Evolutionary conservation across 805 yeast species (phyloP), one percentile per base, ranked within the genome.

Genomic region (Hanseniaspora clermontiae): DNA sequence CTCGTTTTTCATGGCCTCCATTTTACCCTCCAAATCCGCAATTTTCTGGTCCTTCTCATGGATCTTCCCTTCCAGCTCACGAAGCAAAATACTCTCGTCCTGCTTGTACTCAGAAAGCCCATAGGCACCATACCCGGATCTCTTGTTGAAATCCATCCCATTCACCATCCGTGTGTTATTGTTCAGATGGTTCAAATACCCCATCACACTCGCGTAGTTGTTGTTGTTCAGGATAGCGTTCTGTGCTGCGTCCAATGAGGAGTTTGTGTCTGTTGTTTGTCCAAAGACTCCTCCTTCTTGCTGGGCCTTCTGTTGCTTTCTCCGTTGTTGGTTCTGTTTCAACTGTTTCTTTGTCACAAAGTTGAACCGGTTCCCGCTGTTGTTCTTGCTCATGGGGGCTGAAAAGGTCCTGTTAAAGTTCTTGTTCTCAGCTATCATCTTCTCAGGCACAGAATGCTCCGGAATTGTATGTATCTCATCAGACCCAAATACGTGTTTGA

Each of bases 201-300:
- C 46, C 50, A 51, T 51, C 19, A 51, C 55, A 37, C 55, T 51
- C 3, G 17, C 46, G 20, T 51, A 45, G 27, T 51, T 51, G 39
- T 47, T 51, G 50, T 51, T 51, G 39, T 51, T 51, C 14, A 51
- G 20, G 3, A 51, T 51, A 17, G 48, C 47, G 29, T 51, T 51
- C 43, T 17, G 24, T 29, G 37, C 40, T 3, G 37, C 40, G 6
- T 51, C 49, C 39, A 46, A 5, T 2, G 49, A 46, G 6, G 27
- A 19, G 29, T 32, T 31, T 3, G 37, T 29, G 9, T 45, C n/a
- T n/a, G n/a, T n/a, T n/a, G n/a, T n/a, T n/a, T n/a, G n/a, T n/a
- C n/a, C n/a, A n/a, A n/a, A n/a, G n/a, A n/a, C n/a, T n/a, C n/a
- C n/a, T n/a, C n/a, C n/a, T n/a, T n/a, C n/a, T n/a, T n/a, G 50